These are phyloP conservation scores for Clavispora santaluciae DNA, from an alignment of 805 yeast genomes.

Conservation along the genomic window DNA sequence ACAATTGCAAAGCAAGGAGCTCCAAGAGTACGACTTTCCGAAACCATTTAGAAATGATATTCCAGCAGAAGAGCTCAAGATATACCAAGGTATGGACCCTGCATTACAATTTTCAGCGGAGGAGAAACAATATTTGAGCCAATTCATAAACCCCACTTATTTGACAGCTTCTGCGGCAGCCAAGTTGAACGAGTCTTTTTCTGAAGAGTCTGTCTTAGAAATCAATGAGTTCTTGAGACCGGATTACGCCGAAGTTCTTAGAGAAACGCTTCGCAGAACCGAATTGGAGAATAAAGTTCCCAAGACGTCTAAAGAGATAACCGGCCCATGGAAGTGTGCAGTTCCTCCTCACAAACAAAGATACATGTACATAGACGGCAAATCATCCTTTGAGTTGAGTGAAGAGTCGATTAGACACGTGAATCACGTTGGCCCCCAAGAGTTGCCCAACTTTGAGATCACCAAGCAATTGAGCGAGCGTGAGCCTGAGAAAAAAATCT, in stretches of 20 bases:
- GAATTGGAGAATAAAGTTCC: constrained; percentile 68
- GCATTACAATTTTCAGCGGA: constrained; percentile 14
- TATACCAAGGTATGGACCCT: constrained; percentile 17
- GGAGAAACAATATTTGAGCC: constrained; percentile 47
- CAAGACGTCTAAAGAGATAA: constrained; percentile 46
- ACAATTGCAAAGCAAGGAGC: constrained; percentile 69
- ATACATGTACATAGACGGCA: constrained; percentile 76
- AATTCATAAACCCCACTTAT: constrained; percentile 55
- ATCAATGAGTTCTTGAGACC: constrained; percentile 58
- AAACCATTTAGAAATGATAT: constrained; percentile 49
- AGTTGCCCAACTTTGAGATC: constrained; percentile 52
- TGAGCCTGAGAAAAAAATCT: constrained; percentile 37
- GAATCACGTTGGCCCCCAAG: constrained; percentile 42
- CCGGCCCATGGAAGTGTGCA: constrained; percentile 82
- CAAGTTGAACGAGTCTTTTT: constrained; percentile 48
- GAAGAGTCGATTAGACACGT: constrained; percentile 26
- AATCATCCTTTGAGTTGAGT: constrained; percentile 30
- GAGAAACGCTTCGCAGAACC: constrained; percentile 43
- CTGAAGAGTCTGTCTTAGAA: constrained; percentile 66
- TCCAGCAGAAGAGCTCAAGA: constrained; percentile 33
- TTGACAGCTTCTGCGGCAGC: constrained; percentile 25
- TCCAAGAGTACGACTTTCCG: constrained; percentile 80
- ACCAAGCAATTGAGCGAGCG: constrained; percentile 12
- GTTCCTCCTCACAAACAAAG: constrained; percentile 93
- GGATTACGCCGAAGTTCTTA: constrained; percentile 46